A percentile compares a stretch with the other conserved stretches of the same genome.
Evolutionary conservation across 257 asterid species (phyloP).

Genomic region (Solanum corneliomulleri): DNA sequence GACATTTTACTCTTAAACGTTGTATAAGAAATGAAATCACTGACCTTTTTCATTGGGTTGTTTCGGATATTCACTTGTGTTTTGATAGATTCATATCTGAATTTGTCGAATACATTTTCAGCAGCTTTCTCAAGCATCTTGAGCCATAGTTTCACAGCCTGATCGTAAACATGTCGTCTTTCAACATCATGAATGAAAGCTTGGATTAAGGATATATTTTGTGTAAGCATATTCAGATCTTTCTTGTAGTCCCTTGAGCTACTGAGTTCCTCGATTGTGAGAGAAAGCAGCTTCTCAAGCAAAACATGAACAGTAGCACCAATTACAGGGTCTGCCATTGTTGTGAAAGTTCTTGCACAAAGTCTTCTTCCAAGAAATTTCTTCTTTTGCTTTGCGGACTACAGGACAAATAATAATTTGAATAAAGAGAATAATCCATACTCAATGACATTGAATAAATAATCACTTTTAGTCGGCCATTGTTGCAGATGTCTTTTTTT

Average conservation of each 20-base stretch:
- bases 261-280: neutral
- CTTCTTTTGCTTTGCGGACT: neutral
- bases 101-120: neutral
- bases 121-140: neutral
- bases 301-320: neutral
- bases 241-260: neutral
- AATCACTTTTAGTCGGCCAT: neutral
- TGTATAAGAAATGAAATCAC: neutral
- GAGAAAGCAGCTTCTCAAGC: neutral
- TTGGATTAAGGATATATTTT: neutral
- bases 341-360: neutral
- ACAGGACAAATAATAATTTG: neutral
- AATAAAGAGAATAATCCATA: too few species aligned
- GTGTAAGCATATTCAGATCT: neutral
- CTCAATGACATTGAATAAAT: too few species aligned
- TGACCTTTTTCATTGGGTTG: neutral
- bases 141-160: constrained; percentile 5
- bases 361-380: neutral
- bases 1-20: neutral
- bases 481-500: neutral
- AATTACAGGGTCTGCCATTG: neutral
- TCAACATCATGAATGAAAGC: neutral
- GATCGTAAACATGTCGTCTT: neutral
- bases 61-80: neutral
- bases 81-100: constrained; percentile 3